Conservation (phyloP, 805 yeast genomes). For the Spathaspora boniae region DNA sequence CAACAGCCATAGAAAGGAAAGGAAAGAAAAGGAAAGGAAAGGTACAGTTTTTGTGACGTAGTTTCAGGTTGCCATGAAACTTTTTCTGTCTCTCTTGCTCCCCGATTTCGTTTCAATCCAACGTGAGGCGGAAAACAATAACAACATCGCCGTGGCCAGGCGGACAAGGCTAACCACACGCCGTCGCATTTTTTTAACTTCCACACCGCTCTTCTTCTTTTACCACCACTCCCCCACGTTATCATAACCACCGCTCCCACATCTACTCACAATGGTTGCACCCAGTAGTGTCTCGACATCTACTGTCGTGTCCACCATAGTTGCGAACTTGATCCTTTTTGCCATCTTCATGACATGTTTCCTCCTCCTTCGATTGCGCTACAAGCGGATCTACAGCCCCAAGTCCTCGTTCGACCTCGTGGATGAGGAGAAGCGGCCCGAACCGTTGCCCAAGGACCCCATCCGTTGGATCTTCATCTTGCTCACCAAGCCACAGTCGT, state of each 20-base stretch:
- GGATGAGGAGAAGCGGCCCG: constrained; percentile 61
- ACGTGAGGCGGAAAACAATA: too few relatives aligned
- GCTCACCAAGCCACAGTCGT: constrained; percentile 63
- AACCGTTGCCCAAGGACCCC: constrained; percentile 67
- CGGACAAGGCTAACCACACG: too few relatives aligned
- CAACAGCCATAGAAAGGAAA: too few relatives aligned
- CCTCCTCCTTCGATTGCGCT: constrained; percentile 59
- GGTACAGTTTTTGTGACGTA: too few relatives aligned
- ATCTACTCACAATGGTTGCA: constrained; percentile 8
- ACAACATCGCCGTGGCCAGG: too few relatives aligned
- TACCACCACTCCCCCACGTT: background rate
- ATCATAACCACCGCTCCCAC: background rate
- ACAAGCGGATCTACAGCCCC: constrained; percentile 79
- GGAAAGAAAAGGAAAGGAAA: too few relatives aligned
- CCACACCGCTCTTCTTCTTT: background rate
- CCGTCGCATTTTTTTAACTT: background rate
- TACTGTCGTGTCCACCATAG: constrained; percentile 68
- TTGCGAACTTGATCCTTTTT: constrained; percentile 65
- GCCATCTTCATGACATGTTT: constrained; percentile 60
- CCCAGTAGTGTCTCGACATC: constrained; percentile 49
- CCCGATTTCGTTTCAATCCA: too few relatives aligned
- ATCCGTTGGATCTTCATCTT: constrained; percentile 68
- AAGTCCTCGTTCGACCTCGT: constrained; percentile 63
- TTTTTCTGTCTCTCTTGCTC: too few relatives aligned
- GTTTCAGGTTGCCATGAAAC: too few relatives aligned